A percentile compares a stretch with the other conserved stretches of the same genome.
Conservation (phyloP, 2,329 filamentous ascomycete genomes). For the Shiraia sp. region DNA sequence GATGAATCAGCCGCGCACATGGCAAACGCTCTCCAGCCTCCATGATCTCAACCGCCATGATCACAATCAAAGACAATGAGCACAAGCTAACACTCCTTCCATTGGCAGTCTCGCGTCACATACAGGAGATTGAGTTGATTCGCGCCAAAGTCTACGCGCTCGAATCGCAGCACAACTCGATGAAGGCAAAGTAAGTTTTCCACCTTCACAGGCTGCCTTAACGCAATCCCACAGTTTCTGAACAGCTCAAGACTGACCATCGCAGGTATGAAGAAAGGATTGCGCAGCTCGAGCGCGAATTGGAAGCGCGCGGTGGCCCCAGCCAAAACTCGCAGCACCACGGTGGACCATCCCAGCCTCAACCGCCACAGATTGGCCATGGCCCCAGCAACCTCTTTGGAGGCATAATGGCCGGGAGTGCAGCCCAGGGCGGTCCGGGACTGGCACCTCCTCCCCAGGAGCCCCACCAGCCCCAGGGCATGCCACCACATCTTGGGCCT, state of each 20-base stretch:
- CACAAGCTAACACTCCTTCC: slow-evolving; percentile 6
- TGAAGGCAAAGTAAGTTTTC: slow-evolving; percentile 83
- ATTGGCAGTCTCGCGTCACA: slow-evolving; percentile 76
- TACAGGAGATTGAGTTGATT: slow-evolving; percentile 94
- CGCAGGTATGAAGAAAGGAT: slow-evolving; percentile 94
- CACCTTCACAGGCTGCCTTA: background rate
- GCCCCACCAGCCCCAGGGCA: slow-evolving; percentile 61
- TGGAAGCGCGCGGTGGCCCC: slow-evolving; percentile 71
- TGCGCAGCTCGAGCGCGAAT: slow-evolving; percentile 79
- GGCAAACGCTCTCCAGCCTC: slow-evolving; percentile 1
- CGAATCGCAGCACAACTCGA: slow-evolving; percentile 83
- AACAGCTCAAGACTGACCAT: slow-evolving; percentile 11
- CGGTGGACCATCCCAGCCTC: slow-evolving; percentile 79
- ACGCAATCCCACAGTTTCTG: background rate
- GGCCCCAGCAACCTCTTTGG: slow-evolving; percentile 90
- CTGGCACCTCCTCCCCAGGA: slow-evolving; percentile 72
- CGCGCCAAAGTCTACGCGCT: slow-evolving; percentile 90
- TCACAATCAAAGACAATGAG: background rate
- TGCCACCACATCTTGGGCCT: slow-evolving; percentile 66
- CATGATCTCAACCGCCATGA: background rate
- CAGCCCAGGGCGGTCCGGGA: slow-evolving; percentile 79
- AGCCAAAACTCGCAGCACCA: slow-evolving; percentile 74
- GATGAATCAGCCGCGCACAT: background rate
- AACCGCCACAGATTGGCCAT: slow-evolving; percentile 82
- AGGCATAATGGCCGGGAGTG: slow-evolving; percentile 90